A percentile compares a stretch with the other conserved stretches of the same genome.
Conservation (phyloP, 108 stramenopile species). For the Conticribra guillardii region DNA sequence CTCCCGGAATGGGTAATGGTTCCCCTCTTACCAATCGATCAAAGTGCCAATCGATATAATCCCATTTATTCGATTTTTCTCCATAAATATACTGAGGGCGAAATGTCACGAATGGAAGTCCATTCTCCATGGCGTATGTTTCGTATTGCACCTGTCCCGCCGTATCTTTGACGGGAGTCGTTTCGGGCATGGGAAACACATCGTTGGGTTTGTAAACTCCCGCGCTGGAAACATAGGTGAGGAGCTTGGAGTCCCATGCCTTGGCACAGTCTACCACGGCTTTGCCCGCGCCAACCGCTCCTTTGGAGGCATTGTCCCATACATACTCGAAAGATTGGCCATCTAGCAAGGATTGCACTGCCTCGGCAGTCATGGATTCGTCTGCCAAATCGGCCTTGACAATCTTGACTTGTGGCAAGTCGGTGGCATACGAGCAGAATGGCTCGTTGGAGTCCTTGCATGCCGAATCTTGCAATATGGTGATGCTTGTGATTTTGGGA, state of each 20-base stretch:
- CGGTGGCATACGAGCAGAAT: constrained; percentile 73
- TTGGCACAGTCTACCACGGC: constrained; percentile 72
- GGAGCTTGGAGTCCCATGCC: constrained; percentile 72
- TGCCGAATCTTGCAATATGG: constrained; percentile 84
- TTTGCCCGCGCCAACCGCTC: constrained; percentile 69
- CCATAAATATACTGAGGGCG: constrained; percentile 89
- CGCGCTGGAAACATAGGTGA: constrained; percentile 77
- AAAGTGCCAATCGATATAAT: constrained; percentile 89
- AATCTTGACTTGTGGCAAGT: constrained; percentile 75
- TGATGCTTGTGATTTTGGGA: constrained; percentile 77
- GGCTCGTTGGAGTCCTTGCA: constrained; percentile 77
- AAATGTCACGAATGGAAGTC: constrained; percentile 78
- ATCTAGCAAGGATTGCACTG: constrained; percentile 55
- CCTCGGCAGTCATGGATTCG: constrained; percentile 69
- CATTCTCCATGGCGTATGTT: constrained; percentile 64
- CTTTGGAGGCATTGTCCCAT: constrained; percentile 87
- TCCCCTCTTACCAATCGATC: constrained; percentile 66
- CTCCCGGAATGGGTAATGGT: constrained; percentile 78
- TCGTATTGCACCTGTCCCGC: constrained; percentile 77
- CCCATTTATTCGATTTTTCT: constrained; percentile 79
- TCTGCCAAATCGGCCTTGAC: constrained; percentile 73
- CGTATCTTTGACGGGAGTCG: constrained; percentile 76
- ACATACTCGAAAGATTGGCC: constrained; percentile 73
- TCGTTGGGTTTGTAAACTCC: constrained; percentile 79
- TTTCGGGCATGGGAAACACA: constrained; percentile 82